Evolutionary conservation across 306 rosid species (phyloP).

Genomic region (Cicer chorassanicum): DNA sequence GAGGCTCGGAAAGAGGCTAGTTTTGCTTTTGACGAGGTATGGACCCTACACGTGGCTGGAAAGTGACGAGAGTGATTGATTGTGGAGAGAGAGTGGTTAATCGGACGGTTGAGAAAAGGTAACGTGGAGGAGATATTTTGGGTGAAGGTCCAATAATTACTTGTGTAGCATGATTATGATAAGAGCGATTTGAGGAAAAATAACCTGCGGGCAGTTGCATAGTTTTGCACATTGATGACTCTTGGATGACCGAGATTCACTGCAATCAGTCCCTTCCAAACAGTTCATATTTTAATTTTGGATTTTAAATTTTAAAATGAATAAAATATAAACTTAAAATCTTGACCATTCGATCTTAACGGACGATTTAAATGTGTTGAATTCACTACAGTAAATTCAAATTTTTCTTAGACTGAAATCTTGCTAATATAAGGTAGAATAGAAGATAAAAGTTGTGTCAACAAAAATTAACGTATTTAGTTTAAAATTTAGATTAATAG

Average conservation of each 20-base stretch:
- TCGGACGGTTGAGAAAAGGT: conserved; percentile 30
- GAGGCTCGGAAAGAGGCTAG: conserved; percentile 15
- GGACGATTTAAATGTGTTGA: too few relatives aligned
- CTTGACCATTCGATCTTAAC: too few relatives aligned
- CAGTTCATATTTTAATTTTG: too few relatives aligned
- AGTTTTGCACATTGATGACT: not conserved
- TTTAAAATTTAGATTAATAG: too few relatives aligned
- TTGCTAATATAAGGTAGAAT: too few relatives aligned
- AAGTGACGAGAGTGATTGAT: conserved; percentile 3
- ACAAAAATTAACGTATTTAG: too few relatives aligned
- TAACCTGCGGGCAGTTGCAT: conserved; percentile 11
- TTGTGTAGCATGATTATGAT: conserved; percentile 35
- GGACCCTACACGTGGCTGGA: conserved; percentile 28
- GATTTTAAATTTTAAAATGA: too few relatives aligned
- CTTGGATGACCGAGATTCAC: not conserved
- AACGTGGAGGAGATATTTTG: conserved; percentile 38
- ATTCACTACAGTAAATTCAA: too few relatives aligned
- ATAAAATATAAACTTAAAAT: too few relatives aligned
- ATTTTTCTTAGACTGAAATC: too few relatives aligned
- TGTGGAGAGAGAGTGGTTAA: conserved; percentile 1
- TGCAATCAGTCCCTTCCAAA: too few relatives aligned
- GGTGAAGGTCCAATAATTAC: conserved; percentile 6
- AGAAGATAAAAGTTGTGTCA: too few relatives aligned
- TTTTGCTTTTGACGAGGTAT: not conserved
- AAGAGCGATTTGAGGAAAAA: conserved; percentile 4